phyloP scores from a whole-genome alignment of 129 eudicot species.

The Pittosporum tobira region DNA sequence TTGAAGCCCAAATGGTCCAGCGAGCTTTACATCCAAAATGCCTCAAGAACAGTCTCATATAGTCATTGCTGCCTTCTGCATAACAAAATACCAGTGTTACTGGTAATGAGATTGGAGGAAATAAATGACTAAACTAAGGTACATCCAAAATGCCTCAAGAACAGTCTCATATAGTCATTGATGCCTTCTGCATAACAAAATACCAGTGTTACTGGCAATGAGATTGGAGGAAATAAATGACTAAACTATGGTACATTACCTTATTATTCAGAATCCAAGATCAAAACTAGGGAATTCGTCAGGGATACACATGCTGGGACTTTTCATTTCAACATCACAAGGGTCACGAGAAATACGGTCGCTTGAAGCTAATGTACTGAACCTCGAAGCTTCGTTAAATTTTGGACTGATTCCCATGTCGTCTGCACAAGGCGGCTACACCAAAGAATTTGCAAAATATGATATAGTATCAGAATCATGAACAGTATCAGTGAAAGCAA shows the following conservation, averaged over 20 bases:
- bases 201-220: background rate
- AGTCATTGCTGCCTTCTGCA: background rate
- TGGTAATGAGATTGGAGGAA: background rate
- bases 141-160: background rate
- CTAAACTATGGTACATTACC: background rate
- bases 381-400: conserved; percentile 5
- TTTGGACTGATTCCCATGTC: conserved; percentile 14
- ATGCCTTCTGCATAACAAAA: background rate
- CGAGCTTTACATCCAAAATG: background rate
- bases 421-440: conserved; percentile 26
- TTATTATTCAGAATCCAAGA: conserved; percentile 66
- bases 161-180: background rate
- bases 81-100: background rate
- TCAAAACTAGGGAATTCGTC: conserved; percentile 76
- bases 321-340: conserved; percentile 9
- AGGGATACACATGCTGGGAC: conserved; percentile 8
- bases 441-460: conserved; percentile 18
- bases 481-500: no score
- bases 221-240: background rate
- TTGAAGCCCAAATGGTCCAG: background rate
- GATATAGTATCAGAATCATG: conserved; percentile 8
- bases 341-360: no score
- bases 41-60: background rate
- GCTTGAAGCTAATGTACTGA: no score
- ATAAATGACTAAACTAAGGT: background rate